These are phyloP conservation scores for Haematococcus sp. DNA, from an alignment of 139 green algal genomes.

Conservation along the genomic window DNA sequence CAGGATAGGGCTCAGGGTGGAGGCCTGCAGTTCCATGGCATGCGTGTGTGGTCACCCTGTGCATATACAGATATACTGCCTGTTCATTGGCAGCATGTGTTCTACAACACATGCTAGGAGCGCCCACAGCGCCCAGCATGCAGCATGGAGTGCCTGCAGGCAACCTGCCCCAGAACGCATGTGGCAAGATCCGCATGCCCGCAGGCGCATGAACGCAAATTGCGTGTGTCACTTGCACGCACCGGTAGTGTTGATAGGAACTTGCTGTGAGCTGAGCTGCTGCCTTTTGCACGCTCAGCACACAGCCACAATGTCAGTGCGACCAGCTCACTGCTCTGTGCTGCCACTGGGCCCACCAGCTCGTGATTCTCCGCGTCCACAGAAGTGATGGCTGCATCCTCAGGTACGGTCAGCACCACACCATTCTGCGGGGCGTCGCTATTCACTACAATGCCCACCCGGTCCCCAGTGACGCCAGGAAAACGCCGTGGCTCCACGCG, in stretches of 20 bases:
- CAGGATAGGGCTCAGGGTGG: slow-evolving; percentile 50
- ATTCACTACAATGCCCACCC: slow-evolving; percentile 15
- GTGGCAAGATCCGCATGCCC: too few species aligned
- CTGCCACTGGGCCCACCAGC: slow-evolving; percentile 54
- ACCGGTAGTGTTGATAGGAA: slow-evolving; percentile 55
- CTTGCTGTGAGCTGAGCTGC: slow-evolving; percentile 6
- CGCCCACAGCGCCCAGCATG: too few species aligned
- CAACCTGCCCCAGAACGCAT: neutral
- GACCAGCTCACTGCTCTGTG: slow-evolving; percentile 72
- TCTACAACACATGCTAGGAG: too few species aligned
- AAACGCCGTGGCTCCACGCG: slow-evolving; percentile 16
- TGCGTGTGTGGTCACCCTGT: too few species aligned
- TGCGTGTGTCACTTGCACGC: too few species aligned
- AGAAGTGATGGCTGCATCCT: slow-evolving; percentile 68
- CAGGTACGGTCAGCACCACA: slow-evolving; percentile 48
- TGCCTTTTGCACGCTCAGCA: slow-evolving; percentile 59
- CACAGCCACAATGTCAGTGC: slow-evolving; percentile 87
- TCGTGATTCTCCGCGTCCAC: slow-evolving; percentile 74
- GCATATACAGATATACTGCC: too few species aligned
- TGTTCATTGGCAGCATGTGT: too few species aligned
- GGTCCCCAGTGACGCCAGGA: slow-evolving; percentile 14
- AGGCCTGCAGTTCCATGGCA: slow-evolving; percentile 8
- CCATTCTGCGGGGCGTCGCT: neutral
- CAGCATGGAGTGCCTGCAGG: neutral
- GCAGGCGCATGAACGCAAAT: too few species aligned